A percentile compares a stretch with the other conserved stretches of the same genome.
phyloP scores from a whole-genome alignment of 441 rosid genomes.

The Eutrema salsugineum region DNA sequence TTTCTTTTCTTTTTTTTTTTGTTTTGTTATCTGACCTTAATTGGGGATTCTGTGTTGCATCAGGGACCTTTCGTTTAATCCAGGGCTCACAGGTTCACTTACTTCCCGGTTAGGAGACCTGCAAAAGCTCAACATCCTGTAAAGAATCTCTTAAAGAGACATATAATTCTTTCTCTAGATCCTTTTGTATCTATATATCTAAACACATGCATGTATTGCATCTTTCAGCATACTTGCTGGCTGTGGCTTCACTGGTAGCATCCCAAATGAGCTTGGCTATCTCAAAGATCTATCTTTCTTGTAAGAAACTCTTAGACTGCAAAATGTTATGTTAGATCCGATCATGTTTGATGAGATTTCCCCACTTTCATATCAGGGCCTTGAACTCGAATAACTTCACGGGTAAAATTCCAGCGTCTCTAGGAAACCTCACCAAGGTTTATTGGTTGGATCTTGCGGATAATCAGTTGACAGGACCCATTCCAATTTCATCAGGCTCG shows the following conservation, averaged over 20 bases:
- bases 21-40: not conserved
- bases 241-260: conserved; percentile 75
- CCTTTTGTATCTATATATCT: not conserved
- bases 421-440: conserved; percentile 81
- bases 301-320: conserved; percentile 54
- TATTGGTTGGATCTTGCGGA: conserved; percentile 96
- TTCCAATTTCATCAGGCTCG: conserved; percentile 61
- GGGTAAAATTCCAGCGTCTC: conserved; percentile 67
- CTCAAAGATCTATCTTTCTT: conserved; percentile 81
- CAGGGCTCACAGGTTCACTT: conserved; percentile 64
- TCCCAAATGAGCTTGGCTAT: conserved; percentile 77
- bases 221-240: conserved; percentile 78
- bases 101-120: conserved; percentile 79
- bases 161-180: not conserved
- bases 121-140: conserved; percentile 71
- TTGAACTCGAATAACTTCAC: conserved; percentile 87
- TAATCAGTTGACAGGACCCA: conserved; percentile 76
- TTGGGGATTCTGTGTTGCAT: not conserved
- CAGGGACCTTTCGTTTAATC: conserved; percentile 90
- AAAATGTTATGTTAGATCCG: too few relatives aligned
- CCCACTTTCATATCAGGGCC: conserved; percentile 48
- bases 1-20: not conserved
- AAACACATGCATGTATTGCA: not conserved
- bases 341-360: too few relatives aligned
- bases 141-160: conserved; percentile 24